Conservation (phyloP, 768 basidiomycete genomes). For the Suillus spraguei region DNA sequence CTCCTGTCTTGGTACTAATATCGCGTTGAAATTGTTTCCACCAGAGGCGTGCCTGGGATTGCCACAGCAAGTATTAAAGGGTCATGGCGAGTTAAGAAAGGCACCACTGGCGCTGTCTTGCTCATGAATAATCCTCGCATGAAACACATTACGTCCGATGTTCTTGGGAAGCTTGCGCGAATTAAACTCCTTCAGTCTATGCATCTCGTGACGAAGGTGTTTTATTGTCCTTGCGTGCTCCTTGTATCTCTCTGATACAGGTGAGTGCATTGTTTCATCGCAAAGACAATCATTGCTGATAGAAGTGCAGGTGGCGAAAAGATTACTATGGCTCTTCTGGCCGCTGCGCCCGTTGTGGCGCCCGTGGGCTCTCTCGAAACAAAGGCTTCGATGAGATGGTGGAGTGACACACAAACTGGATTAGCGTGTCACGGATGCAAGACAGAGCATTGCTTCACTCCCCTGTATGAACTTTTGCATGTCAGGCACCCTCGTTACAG, state of each 20-base stretch:
- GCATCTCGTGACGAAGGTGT: constrained; percentile 24
- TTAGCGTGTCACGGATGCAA: not conserved
- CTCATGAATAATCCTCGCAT: constrained; percentile 24
- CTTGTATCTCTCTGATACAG: constrained; percentile 16
- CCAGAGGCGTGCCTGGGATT: constrained; percentile 14
- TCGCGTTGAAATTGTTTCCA: not conserved
- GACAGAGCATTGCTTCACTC: constrained; percentile 4
- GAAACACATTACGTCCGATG: not conserved
- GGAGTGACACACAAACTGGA: constrained; percentile 4
- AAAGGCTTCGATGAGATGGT: not conserved
- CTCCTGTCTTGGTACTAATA: not conserved
- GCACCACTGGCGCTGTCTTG: constrained; percentile 24
- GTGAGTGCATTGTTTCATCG: not conserved
- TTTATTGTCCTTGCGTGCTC: constrained; percentile 25
- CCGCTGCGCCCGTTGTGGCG: not conserved
- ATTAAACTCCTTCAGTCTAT: constrained; percentile 18
- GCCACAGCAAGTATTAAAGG: constrained; percentile 28
- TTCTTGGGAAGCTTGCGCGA: constrained; percentile 20
- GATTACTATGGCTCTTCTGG: constrained; percentile 1
- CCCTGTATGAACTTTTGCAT: constrained; percentile 4
- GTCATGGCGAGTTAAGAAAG: constrained; percentile 22
- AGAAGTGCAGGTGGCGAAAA: constrained; percentile 3
- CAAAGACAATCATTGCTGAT: not conserved
- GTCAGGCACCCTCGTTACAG: constrained; percentile 2
- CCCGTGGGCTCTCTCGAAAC: not conserved